Percentiles rank a stretch among this genome's conserved stretches.
phyloP scores from a whole-genome alignment of 768 basidiomycete genomes.

The Baorangia bicolor region DNA sequence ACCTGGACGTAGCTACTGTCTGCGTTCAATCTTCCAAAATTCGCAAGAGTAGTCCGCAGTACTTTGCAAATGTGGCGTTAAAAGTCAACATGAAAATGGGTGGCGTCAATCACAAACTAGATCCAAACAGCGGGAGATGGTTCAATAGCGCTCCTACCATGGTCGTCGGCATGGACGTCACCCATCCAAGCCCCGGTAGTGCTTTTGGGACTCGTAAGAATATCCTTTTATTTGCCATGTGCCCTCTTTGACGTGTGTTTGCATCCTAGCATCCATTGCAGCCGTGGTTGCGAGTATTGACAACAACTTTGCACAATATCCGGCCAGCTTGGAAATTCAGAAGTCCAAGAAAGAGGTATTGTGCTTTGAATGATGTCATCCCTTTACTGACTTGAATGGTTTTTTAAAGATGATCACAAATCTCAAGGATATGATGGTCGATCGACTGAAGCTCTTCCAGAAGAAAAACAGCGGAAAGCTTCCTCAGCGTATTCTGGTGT shows the following conservation, averaged over 20 bases:
- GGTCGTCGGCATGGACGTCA: constrained; percentile 64
- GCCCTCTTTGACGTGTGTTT: not conserved
- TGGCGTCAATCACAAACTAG: constrained; percentile 50
- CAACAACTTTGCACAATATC: constrained; percentile 46
- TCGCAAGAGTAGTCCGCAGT: constrained; percentile 56
- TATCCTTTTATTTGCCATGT: not conserved
- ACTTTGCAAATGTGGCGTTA: constrained; percentile 54
- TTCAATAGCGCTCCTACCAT: constrained; percentile 44
- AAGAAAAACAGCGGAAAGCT: constrained; percentile 35
- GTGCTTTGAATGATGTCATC: not conserved
- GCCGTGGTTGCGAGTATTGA: constrained; percentile 54
- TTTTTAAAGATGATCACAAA: constrained; percentile 46
- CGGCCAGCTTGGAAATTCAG: constrained; percentile 49
- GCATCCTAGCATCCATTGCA: constrained; percentile 42
- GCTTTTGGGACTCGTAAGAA: constrained; percentile 45
- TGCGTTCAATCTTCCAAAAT: constrained; percentile 76
- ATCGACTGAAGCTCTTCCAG: constrained; percentile 42
- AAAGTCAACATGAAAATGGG: constrained; percentile 59
- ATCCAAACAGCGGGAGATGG: constrained; percentile 38
- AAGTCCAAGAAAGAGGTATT: constrained; percentile 66
- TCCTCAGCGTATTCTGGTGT: constrained; percentile 50
- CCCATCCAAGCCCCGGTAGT: constrained; percentile 77
- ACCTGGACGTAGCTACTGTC: constrained; percentile 54
- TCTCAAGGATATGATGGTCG: constrained; percentile 48
- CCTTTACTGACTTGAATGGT: not conserved